Conservation (phyloP, 192 early-diverging fungal species). For the Gaertneriomyces semiglobifer region DNA sequence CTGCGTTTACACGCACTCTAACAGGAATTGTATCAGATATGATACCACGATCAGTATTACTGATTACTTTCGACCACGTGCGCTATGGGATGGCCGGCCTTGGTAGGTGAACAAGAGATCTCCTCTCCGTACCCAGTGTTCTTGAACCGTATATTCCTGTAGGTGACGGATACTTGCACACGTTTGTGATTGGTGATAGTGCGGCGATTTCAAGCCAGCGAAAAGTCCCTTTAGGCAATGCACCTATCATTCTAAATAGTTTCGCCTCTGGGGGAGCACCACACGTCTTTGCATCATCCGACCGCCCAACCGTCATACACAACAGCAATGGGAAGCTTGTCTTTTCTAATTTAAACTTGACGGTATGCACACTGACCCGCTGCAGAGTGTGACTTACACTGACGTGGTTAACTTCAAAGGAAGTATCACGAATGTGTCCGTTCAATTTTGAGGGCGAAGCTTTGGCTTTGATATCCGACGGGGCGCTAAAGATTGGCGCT, state of each 20-base stretch:
- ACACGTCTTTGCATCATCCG: slow-evolving; percentile 77
- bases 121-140: neutral
- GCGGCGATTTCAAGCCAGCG: slow-evolving; percentile 48
- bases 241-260: slow-evolving; percentile 62
- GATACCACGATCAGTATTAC: slow-evolving; percentile 65
- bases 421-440: slow-evolving; percentile 60
- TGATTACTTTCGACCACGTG: slow-evolving; percentile 56
- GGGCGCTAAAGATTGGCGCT: slow-evolving; percentile 62
- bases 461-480: slow-evolving; percentile 63
- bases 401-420: slow-evolving; percentile 30
- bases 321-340: slow-evolving; percentile 61
- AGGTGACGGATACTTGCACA: slow-evolving; percentile 79
- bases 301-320: slow-evolving; percentile 79
- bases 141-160: neutral
- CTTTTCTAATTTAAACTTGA: slow-evolving; percentile 81
- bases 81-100: slow-evolving; percentile 74
- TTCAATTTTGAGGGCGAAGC: slow-evolving; percentile 59
- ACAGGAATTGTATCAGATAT: slow-evolving; percentile 24
- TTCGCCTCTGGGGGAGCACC: slow-evolving; percentile 37
- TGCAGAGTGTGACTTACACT: too few species aligned
- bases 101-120: slow-evolving; percentile 39
- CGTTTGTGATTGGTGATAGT: slow-evolving; percentile 56
- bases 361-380: slow-evolving; percentile 36
- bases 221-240: slow-evolving; percentile 70
- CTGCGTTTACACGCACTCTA: neutral